These are phyloP conservation scores for Saccharomycopsis amapae DNA, from an alignment of 805 yeast species.

Conservation along the genomic window DNA sequence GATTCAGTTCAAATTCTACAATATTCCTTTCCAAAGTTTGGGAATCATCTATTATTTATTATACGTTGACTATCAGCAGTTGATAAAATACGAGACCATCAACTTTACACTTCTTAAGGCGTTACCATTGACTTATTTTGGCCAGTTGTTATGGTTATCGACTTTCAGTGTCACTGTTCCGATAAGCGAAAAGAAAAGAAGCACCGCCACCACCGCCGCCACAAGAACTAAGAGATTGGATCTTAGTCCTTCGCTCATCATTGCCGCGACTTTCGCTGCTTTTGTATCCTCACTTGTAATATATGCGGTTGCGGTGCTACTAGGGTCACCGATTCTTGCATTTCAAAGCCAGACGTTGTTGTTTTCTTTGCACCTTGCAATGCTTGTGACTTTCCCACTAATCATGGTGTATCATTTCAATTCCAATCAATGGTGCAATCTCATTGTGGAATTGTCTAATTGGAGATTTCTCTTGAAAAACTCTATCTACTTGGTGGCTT, in stretches of 20 bases:
- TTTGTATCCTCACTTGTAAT: slow-evolving; percentile 26
- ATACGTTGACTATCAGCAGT: slow-evolving; percentile 17
- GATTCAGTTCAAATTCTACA: slow-evolving; percentile 5
- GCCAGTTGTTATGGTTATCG: slow-evolving; percentile 18
- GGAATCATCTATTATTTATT: slow-evolving; percentile 22
- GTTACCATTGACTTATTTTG: slow-evolving; percentile 16
- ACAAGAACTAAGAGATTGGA: slow-evolving; percentile 14
- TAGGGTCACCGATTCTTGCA: slow-evolving; percentile 75
- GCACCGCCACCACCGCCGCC: neutral
- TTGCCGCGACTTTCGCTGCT: slow-evolving; percentile 16
- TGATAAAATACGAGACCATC: slow-evolving; percentile 18
- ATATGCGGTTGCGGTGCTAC: slow-evolving; percentile 41
- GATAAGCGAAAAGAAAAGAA: neutral
- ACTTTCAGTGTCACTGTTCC: neutral
- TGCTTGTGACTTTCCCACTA: slow-evolving; percentile 58
- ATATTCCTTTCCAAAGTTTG: slow-evolving; percentile 30
- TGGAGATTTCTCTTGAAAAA: slow-evolving; percentile 11
- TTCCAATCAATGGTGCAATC: slow-evolving; percentile 36
- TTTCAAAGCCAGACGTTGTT: slow-evolving; percentile 48
- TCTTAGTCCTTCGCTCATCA: slow-evolving; percentile 19
- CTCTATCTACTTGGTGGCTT: slow-evolving; percentile 10
- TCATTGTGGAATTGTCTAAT: slow-evolving; percentile 5
- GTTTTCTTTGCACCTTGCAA: slow-evolving; percentile 54
- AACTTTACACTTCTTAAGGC: slow-evolving; percentile 15
- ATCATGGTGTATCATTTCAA: slow-evolving; percentile 48